These are phyloP conservation scores for Orobanche coerulescens DNA, from an alignment of 257 asterid genomes.

Conservation along the genomic window DNA sequence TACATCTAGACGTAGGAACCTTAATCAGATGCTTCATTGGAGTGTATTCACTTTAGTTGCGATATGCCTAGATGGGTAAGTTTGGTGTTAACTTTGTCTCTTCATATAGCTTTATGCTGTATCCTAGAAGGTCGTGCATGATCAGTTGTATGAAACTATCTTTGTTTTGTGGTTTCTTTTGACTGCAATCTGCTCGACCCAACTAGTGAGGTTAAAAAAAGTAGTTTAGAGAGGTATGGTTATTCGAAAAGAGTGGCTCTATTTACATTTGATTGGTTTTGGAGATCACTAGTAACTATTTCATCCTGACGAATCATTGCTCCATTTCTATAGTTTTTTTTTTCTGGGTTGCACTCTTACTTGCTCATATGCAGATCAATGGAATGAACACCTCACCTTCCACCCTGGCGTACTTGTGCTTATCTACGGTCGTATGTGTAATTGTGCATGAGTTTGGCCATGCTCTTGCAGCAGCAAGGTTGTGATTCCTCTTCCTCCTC, in stretches of 20 bases:
- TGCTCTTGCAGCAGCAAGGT: constrained; percentile 97
- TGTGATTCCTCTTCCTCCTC: constrained; percentile 27
- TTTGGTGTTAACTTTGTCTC: not conserved
- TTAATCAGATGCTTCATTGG: too few relatives aligned
- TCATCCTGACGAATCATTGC: too few relatives aligned
- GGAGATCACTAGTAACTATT: too few relatives aligned
- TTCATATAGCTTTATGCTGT: not conserved
- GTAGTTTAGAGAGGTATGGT: too few relatives aligned
- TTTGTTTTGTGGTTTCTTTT: too few relatives aligned
- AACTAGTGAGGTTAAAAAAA: too few relatives aligned
- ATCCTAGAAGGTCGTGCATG: not conserved
- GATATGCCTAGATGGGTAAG: not conserved
- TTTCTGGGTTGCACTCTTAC: not conserved
- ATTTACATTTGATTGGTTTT: too few relatives aligned
- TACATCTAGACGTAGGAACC: too few relatives aligned
- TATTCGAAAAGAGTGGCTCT: too few relatives aligned
- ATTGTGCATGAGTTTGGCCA: constrained; percentile 86
- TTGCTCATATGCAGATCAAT: constrained; percentile 41
- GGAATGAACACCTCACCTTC: constrained; percentile 51
- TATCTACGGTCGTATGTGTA: constrained; percentile 56
- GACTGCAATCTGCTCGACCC: too few relatives aligned
- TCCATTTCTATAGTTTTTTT: too few relatives aligned
- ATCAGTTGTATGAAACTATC: not conserved
- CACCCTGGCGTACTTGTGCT: constrained; percentile 54
- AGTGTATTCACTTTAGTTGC: not conserved